A percentile compares a stretch with the other conserved stretches of the same genome.
These are phyloP conservation scores for Diutina catenulata DNA, from an alignment of 1,139 yeast genomes.

Conservation along the genomic window DNA sequence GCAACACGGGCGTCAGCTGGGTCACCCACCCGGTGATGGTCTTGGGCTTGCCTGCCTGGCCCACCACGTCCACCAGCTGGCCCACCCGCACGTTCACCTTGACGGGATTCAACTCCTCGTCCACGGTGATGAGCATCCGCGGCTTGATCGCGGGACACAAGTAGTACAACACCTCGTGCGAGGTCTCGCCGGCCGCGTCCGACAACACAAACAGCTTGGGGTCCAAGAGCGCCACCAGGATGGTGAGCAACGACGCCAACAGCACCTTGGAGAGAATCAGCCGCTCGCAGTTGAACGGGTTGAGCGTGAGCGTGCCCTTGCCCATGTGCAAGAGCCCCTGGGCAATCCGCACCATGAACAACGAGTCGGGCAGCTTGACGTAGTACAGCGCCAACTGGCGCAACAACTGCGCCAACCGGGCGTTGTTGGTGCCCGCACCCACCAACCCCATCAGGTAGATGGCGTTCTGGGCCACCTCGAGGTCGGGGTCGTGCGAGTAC, in stretches of 20 bases:
- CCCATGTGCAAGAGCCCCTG: constrained; percentile 94
- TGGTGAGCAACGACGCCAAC: constrained; percentile 80
- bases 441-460: constrained; percentile 96
- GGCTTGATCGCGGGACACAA: constrained; percentile 87
- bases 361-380: constrained; percentile 78
- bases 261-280: constrained; percentile 82
- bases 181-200: constrained; percentile 43
- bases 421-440: constrained; percentile 98
- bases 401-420: constrained; percentile 89
- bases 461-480: constrained; percentile 91
- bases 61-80: constrained; percentile 97
- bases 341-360: constrained; percentile 88
- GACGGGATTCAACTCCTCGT: constrained; percentile 74
- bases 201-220: constrained; percentile 60
- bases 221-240: constrained; percentile 72
- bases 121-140: constrained; percentile 85
- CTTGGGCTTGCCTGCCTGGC: constrained; percentile 98
- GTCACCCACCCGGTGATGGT: constrained; percentile 99
- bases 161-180: constrained; percentile 70
- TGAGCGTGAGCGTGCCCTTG: constrained; percentile 84
- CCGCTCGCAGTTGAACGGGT: constrained; percentile 85
- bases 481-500: constrained; percentile 90
- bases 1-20: constrained; percentile 90
- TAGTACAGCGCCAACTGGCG: constrained; percentile 93
- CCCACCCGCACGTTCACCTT: constrained; percentile 97